Conservation (phyloP, 1,284 basidiomycete species). For the Flammula alnicola region DNA sequence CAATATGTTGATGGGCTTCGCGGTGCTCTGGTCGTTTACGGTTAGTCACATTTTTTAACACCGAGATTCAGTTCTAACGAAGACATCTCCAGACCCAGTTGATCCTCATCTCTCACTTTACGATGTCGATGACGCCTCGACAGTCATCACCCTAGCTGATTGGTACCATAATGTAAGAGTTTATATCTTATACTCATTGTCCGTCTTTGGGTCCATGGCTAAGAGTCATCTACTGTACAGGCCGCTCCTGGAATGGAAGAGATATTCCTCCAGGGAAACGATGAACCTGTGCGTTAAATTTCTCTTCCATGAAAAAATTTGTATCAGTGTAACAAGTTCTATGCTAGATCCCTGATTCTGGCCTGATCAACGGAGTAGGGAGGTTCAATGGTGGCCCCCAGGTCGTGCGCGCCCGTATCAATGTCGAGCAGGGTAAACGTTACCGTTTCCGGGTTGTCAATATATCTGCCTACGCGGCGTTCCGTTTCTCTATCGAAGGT, state of each 20-base stretch:
- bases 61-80: constrained; percentile 15
- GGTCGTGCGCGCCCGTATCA: constrained; percentile 36
- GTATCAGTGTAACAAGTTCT: constrained; percentile 16
- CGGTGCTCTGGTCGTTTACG: constrained; percentile 35
- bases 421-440: constrained; percentile 40
- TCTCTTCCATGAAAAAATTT: constrained; percentile 8
- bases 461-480: constrained; percentile 40
- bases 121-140: constrained; percentile 37
- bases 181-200: not conserved
- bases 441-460: constrained; percentile 57
- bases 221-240: constrained; percentile 4
- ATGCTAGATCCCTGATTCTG: constrained; percentile 35
- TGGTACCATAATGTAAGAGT: constrained; percentile 34
- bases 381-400: constrained; percentile 41
- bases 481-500: constrained; percentile 44
- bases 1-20: constrained; percentile 37
- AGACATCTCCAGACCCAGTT: constrained; percentile 29
- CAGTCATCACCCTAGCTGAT: constrained; percentile 40
- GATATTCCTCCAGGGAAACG: constrained; percentile 25
- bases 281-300: constrained; percentile 25
- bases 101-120: constrained; percentile 33
- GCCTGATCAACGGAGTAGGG: constrained; percentile 38
- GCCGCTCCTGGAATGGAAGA: constrained; percentile 25
- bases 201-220: not conserved
- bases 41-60: not conserved